These are phyloP conservation scores for Monosporascus sp. DNA, from an alignment of 2,329 filamentous ascomycete genomes.

Conservation along the genomic window DNA sequence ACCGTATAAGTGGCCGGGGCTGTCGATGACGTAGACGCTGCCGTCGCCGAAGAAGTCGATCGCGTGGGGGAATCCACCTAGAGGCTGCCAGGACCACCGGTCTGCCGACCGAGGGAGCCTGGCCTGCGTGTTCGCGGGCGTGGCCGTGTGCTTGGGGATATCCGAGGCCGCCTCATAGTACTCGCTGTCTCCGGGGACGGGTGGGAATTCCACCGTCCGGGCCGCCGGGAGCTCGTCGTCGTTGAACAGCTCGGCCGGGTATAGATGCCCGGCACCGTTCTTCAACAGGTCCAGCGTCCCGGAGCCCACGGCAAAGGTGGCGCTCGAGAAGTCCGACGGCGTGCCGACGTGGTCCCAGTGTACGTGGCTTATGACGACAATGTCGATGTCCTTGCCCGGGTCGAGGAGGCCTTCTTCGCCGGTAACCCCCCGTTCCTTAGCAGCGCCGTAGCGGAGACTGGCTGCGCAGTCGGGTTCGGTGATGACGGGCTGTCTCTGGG, in stretches of 20 bases:
- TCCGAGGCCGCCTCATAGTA: conserved; percentile 2
- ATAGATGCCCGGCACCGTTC: conserved; percentile 23
- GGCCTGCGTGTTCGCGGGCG: conserved; percentile 4
- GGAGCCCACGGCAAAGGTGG: conserved; percentile 46
- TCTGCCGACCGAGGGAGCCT: conserved; percentile 16
- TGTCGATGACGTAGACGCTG: conserved; percentile 41
- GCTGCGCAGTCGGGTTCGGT: conserved; percentile 38
- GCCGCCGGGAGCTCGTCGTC: conserved; percentile 19
- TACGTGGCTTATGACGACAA: conserved; percentile 44
- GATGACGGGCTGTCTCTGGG: conserved; percentile 38
- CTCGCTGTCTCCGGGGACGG: conserved; percentile 12
- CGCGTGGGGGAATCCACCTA: conserved; percentile 37
- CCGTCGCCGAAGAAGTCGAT: conserved; percentile 45
- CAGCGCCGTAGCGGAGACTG: conserved; percentile 25
- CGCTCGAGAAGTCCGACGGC: conserved; percentile 42
- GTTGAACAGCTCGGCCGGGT: conserved; percentile 26
- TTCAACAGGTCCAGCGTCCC: conserved; percentile 38
- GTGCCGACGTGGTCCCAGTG: conserved; percentile 58
- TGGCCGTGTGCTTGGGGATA: conserved; percentile 15
- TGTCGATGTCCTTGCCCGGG: conserved; percentile 18
- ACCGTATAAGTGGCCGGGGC: conserved; percentile 46
- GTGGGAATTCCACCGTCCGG: conserved; percentile 39
- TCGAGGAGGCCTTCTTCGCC: not conserved
- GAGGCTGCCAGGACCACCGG: conserved; percentile 33
- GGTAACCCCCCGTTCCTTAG: not conserved